Evolutionary conservation across 2,329 filamentous ascomycete species (phyloP), one percentile per base, ranked within the genome.

Genomic region (Botrytis deweyae): DNA sequence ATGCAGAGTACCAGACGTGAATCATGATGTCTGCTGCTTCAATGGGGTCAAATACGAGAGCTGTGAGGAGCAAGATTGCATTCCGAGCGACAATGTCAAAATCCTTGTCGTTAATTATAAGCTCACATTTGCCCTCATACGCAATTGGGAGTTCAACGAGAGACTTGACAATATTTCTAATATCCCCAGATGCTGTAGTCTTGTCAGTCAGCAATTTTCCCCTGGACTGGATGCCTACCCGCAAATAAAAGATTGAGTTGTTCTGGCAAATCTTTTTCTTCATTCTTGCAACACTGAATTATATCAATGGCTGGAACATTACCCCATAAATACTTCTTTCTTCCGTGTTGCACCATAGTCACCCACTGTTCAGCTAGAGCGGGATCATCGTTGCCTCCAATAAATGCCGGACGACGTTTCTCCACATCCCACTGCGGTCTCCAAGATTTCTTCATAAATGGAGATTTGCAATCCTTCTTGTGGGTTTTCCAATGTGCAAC

Each of bases 131-230:
- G 0, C 85, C 70, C 0, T 44, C 63, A 1, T 70, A 58, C 3
- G 46, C 8, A 12, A 14, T 25, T 20, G 72, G 65, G 20, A 73
- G 36, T 59, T 44, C 40, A 8, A 52, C 29, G 2, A 65, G 75
- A 72, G 10, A 74, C 76, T 83, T 83, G 72, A 86, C 73, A 6
- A 84, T 76, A 72, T 87, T 86, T 59, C 84, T 79, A 9, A 83
- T 72, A 74, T 86, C 84, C 10, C 83, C 84, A 16, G 85, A 86
- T 7, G 72, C 65, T 73, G 20, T 22, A n/a, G 14, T 12, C 18
- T 29, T 18, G 29, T 73, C 36, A 73, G 65, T 22, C 12, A 9
- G 25, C 4, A 8, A 16, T 73, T 4, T 16, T 9, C 10, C 4
- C 25, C 16, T 22, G n/a, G 22, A 2, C 25, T 16, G 16, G 14